Percentiles rank a stretch among this genome's conserved stretches.
Conservation (phyloP, 257 asterid genomes). For the Ehretia macrophylla region DNA sequence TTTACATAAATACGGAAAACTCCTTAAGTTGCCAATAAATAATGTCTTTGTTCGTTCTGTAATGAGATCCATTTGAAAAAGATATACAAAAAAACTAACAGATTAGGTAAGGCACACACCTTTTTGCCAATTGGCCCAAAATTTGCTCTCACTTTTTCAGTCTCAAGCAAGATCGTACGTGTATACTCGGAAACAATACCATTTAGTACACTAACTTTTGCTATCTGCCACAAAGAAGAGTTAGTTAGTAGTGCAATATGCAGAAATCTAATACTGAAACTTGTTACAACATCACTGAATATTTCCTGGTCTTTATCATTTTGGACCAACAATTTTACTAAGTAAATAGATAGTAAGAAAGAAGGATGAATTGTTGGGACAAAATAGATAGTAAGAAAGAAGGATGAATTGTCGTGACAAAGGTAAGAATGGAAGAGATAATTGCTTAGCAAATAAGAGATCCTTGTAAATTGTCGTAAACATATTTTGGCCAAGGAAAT, state of each 20-base stretch:
- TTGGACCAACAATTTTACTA: too few species aligned
- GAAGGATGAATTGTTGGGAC: too few species aligned
- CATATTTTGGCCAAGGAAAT: too few species aligned
- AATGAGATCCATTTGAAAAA: neutral
- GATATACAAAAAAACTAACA: neutral
- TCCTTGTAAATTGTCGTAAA: too few species aligned
- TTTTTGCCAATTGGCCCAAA: constrained; percentile 28
- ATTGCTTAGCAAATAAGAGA: too few species aligned
- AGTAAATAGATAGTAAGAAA: too few species aligned
- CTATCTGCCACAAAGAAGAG: constrained; percentile 48
- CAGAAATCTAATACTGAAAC: neutral
- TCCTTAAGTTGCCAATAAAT: neutral
- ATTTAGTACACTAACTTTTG: constrained; percentile 56
- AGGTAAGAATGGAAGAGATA: too few species aligned
- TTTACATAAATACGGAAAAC: too few species aligned
- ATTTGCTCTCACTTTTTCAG: constrained; percentile 29
- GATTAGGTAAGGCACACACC: constrained; percentile 1
- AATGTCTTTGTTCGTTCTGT: neutral
- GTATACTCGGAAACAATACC: constrained; percentile 64
- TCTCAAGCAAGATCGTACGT: constrained; percentile 52
- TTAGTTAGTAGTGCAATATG: neutral
- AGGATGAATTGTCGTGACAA: too few species aligned
- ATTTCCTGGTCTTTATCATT: too few species aligned
- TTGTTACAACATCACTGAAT: too few species aligned
- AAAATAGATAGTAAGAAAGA: too few species aligned